Conservation (phyloP, 2,329 filamentous ascomycete genomes). For the Stagonosporopsis rhizophila region DNA sequence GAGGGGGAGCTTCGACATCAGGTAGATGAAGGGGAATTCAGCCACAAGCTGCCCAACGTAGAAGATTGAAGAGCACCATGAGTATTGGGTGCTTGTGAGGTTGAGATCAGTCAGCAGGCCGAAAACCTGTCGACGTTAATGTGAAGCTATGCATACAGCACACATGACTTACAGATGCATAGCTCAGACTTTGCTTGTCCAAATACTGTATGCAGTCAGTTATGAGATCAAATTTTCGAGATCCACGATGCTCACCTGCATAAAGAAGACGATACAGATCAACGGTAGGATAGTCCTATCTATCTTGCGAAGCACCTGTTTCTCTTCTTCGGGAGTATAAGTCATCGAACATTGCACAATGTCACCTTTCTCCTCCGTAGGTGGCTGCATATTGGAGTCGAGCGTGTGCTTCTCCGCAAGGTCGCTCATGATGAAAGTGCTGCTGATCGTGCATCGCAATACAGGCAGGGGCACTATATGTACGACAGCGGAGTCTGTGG, state of each 20-base stretch:
- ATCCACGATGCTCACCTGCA: slow-evolving; percentile 25
- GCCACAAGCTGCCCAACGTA: slow-evolving; percentile 52
- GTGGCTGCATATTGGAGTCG: neutral
- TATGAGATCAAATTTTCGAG: too few relatives aligned
- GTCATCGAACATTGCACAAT: slow-evolving; percentile 1
- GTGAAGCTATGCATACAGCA: too few relatives aligned
- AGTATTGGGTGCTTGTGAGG: slow-evolving; percentile 56
- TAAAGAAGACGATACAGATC: slow-evolving; percentile 33
- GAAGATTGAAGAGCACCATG: slow-evolving; percentile 58
- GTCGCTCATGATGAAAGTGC: neutral
- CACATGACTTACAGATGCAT: slow-evolving; percentile 50
- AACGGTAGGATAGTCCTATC: slow-evolving; percentile 21
- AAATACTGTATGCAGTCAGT: slow-evolving; percentile 27
- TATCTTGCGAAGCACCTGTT: slow-evolving; percentile 22
- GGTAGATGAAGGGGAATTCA: slow-evolving; percentile 60
- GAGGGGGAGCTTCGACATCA: slow-evolving; percentile 60
- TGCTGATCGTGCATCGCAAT: neutral
- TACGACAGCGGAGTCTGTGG: neutral
- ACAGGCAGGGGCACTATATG: neutral
- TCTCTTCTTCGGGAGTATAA: slow-evolving; percentile 23
- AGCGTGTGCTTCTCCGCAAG: neutral
- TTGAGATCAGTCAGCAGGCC: slow-evolving; percentile 57
- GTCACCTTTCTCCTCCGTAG: slow-evolving; percentile 9
- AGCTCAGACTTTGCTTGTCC: slow-evolving; percentile 60
- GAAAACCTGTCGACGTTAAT: slow-evolving; percentile 31